Percentiles rank a stretch among this genome's conserved stretches.
Evolutionary conservation across 75 land plant genomes (phyloP).

Genomic region (Sequoia sempervirens): DNA sequence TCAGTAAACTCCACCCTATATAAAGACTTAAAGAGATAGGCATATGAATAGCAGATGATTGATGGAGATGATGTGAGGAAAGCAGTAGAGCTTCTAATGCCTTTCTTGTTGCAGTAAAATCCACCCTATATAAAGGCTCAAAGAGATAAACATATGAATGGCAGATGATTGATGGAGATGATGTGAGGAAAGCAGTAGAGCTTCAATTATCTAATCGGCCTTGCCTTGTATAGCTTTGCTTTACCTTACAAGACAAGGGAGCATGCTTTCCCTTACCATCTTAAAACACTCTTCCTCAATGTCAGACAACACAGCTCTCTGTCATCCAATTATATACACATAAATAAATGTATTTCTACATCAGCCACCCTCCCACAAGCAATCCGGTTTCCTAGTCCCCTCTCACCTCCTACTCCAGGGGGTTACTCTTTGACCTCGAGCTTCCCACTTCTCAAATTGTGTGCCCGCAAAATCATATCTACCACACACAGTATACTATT

Average conservation of each 20-base stretch:
- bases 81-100: not conserved
- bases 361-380: slow-evolving; percentile 2
- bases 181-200: not conserved
- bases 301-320: not conserved
- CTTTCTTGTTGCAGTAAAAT: too few species aligned
- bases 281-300: slow-evolving; percentile 4
- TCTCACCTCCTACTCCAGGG: slow-evolving; percentile 1
- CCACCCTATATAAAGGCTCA: too few species aligned
- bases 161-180: not conserved
- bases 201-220: not conserved
- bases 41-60: not conserved
- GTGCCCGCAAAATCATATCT: not conserved
- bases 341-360: not conserved
- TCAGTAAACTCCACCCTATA: not conserved
- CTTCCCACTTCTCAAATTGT: not conserved
- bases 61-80: not conserved
- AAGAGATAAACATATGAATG: not conserved
- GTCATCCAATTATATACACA: slow-evolving; percentile 1
- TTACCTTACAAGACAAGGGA: slow-evolving; percentile 5
- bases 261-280: not conserved
- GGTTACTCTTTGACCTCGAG: not conserved
- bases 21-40: not conserved
- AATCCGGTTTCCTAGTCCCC: not conserved
- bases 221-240: not conserved
- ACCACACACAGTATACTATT: not conserved